Evolutionary conservation across 2,329 filamentous ascomycete genomes (phyloP).

Genomic region (Penicillium sp.): DNA sequence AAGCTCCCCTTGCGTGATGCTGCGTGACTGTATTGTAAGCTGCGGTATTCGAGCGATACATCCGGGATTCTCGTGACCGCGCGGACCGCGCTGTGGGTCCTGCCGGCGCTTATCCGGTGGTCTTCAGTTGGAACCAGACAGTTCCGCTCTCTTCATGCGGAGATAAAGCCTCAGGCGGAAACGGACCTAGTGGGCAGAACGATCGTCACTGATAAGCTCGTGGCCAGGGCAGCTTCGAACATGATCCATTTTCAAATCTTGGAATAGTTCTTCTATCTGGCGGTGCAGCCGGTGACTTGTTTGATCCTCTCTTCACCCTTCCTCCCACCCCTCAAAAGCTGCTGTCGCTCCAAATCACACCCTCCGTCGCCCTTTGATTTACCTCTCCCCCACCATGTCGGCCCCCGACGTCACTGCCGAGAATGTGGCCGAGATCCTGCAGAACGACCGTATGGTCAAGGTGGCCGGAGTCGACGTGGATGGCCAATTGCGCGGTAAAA

Average conservation of each 20-base stretch:
- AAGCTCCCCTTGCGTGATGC: too few relatives aligned
- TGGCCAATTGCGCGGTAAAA: conserved; percentile 78
- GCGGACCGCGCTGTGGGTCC: conserved; percentile 2
- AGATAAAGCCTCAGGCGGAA: background rate
- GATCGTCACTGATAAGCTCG: conserved; percentile 2
- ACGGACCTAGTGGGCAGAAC: background rate
- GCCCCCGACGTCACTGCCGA: conserved; percentile 47
- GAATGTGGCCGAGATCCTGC: conserved; percentile 60
- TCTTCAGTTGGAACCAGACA: conserved; percentile 2
- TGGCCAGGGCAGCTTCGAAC: background rate
- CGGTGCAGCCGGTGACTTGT: background rate
- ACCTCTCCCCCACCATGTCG: background rate
- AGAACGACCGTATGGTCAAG: conserved; percentile 72
- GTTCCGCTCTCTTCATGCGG: background rate
- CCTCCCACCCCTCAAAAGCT: background rate
- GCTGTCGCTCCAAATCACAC: too few relatives aligned
- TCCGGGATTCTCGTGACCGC: background rate
- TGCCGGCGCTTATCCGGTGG: conserved; percentile 1
- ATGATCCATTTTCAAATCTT: background rate
- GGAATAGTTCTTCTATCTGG: background rate
- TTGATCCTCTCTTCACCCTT: background rate
- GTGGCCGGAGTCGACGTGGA: conserved; percentile 84
- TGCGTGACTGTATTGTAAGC: too few relatives aligned
- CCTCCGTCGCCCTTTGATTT: too few relatives aligned
- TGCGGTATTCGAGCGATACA: too few relatives aligned